phyloP scores from a whole-genome alignment of 2,329 filamentous ascomycete genomes.

The Aspergillus quadrilineatus region DNA sequence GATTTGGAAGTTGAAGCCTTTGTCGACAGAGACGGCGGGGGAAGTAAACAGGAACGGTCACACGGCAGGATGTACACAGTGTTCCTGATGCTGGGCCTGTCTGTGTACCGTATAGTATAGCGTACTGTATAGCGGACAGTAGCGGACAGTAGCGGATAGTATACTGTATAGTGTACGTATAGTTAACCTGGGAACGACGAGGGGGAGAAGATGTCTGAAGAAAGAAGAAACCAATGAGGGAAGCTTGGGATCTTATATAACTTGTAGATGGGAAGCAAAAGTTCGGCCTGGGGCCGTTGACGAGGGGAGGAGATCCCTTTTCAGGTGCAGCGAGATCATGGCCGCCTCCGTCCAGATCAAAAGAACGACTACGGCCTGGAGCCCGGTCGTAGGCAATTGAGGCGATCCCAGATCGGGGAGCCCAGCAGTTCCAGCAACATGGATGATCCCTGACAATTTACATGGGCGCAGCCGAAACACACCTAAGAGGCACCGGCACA shows the following conservation, averaged over 20 bases:
- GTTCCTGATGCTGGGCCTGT: not conserved
- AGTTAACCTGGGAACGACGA: not conserved
- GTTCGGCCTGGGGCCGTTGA: constrained; percentile 12
- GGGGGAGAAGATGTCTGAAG: constrained; percentile 5
- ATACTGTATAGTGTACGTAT: not conserved
- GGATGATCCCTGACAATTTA: constrained; percentile 26
- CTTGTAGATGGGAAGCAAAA: constrained; percentile 1
- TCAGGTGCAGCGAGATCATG: constrained; percentile 14
- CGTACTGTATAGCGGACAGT: no score
- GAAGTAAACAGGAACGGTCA: constrained; percentile 19
- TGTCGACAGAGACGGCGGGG: constrained; percentile 1
- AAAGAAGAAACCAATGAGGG: constrained; percentile 13
- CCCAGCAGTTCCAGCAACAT: constrained; percentile 19
- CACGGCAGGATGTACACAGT: constrained; percentile 10
- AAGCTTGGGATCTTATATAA: constrained; percentile 18
- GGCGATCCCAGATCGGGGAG: not conserved
- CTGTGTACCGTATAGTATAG: no score
- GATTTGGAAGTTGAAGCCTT: constrained; percentile 9
- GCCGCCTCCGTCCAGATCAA: constrained; percentile 19
- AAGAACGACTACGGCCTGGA: constrained; percentile 11
- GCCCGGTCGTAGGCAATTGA: not conserved
- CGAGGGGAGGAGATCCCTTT: constrained; percentile 12
- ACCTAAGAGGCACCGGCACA: constrained; percentile 18
- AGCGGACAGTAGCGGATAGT: no score
- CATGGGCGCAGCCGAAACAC: constrained; percentile 25